phyloP scores from a whole-genome alignment of 2,329 filamentous ascomycete species.

The Aureobasidium leucospermi region DNA sequence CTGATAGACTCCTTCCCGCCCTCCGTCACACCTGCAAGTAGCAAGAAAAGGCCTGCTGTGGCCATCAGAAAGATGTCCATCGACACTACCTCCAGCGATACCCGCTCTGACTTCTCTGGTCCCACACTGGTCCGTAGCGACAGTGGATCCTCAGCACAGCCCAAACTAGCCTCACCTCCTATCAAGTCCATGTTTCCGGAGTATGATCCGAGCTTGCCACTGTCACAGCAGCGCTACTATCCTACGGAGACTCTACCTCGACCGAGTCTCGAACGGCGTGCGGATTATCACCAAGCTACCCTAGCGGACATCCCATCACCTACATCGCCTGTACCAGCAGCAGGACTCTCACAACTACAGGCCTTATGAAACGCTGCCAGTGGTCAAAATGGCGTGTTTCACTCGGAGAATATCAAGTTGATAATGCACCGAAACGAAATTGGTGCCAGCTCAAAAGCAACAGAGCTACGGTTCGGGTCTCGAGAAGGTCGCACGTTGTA shows the following conservation, averaged over 20 bases:
- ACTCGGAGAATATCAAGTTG: constrained; percentile 6
- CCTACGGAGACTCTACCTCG: constrained; percentile 31
- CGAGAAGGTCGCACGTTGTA: constrained; percentile 8
- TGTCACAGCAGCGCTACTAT: constrained; percentile 63
- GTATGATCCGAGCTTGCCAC: constrained; percentile 60
- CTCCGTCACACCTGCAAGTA: neutral
- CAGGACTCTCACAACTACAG: constrained; percentile 14
- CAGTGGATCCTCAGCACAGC: constrained; percentile 6
- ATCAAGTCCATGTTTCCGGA: constrained; percentile 69
- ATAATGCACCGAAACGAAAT: constrained; percentile 7
- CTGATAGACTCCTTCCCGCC: neutral
- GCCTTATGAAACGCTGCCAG: constrained; percentile 15
- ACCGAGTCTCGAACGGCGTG: neutral
- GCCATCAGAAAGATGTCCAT: constrained; percentile 1
- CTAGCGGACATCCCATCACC: neutral
- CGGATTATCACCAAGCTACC: neutral
- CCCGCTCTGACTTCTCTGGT: constrained; percentile 6
- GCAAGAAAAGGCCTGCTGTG: neutral
- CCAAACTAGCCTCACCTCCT: constrained; percentile 28
- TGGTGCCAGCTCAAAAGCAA: neutral
- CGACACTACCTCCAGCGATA: neutral
- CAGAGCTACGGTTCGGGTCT: constrained; percentile 5
- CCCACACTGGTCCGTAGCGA: constrained; percentile 13
- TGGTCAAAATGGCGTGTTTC: neutral
- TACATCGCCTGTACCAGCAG: neutral